Base-by-base conservation (phyloP, 2,329 filamentous ascomycete species). In the Myriangium duriaei region DNA sequence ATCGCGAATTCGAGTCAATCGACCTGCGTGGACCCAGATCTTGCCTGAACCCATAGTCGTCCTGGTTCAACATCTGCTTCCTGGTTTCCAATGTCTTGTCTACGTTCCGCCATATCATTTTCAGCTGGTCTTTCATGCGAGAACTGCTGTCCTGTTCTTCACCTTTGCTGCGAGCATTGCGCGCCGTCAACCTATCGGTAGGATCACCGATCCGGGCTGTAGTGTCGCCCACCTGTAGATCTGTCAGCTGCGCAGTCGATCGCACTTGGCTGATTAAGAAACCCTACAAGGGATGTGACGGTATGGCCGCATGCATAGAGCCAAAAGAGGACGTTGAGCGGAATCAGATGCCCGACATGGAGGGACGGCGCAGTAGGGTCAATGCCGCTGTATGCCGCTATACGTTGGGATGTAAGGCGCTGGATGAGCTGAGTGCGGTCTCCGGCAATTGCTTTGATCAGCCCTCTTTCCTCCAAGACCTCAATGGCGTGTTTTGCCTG, bases 291-390 rank as follows among this genome's bases (percentile, higher is more conserved):
- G 28, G 73, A 77, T 34, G 81, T 64, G 16, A 78, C 69, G 19
- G 72, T 65, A 55, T 79, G 78, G 15, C 84, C 83, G 53, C 86
- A 68, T 46, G 86, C 65, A 61, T 84, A 85, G 65, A 87, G 72
- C 79, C 82, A 88, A 61, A 85, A 86, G 15, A 88, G 64, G 11
- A 81, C 74, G 83, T 91, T 91, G 39, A 88, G 66, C 14, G 84
- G 80, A 11, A 91, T 65, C 4, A 92, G 66, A 53, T 92, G 82
- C 41, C 84, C 84, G 32, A 91, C 66, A 51, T 92, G 84, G 42
- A 91, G 64, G 2, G 83, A 91, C 40, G 74, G 66, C 11, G 81
- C 82, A 0, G 84, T 91, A 4, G 84, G 82, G 53, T 92, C 84
- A 51, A 91, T 74, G 48, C 84, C 84, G 37, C 83, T 79, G 51